Evolutionary conservation across 345 rosid species (phyloP).

Genomic region (Salix suchowensis): DNA sequence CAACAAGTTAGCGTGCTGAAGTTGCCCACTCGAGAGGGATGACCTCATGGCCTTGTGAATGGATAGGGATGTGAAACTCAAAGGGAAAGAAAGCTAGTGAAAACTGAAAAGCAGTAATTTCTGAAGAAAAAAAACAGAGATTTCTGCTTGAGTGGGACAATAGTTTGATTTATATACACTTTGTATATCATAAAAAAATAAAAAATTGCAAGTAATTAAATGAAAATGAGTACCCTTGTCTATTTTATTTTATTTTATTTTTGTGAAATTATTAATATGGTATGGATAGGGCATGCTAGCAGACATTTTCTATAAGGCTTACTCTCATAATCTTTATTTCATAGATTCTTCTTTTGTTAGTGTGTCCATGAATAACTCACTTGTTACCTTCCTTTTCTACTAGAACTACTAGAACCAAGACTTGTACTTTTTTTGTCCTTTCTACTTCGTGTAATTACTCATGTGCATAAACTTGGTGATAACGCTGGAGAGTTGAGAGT

Average conservation of each 20-base stretch:
- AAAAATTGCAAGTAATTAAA: not conserved
- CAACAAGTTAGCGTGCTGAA: slow-evolving; percentile 29
- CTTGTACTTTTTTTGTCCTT: not conserved
- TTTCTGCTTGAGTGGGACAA: slow-evolving; percentile 15
- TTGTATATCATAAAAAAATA: not conserved
- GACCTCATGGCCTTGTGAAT: slow-evolving; percentile 1
- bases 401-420: not conserved
- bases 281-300: slow-evolving; percentile 32
- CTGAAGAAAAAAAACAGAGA: slow-evolving; percentile 6
- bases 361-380: slow-evolving; percentile 25
- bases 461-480: slow-evolving; percentile 13
- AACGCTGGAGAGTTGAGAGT: slow-evolving; percentile 14
- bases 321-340: slow-evolving; percentile 40
- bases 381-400: slow-evolving; percentile 23
- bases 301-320: slow-evolving; percentile 50
- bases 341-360: slow-evolving; percentile 32
- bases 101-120: slow-evolving; percentile 20
- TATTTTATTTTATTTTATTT: not conserved
- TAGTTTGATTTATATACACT: not conserved
- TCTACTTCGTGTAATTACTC: not conserved
- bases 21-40: slow-evolving; percentile 25
- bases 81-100: not conserved
- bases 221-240: not conserved
- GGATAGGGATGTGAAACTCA: slow-evolving; percentile 27
- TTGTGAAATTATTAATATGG: not conserved